Conservation (phyloP, 2,329 filamentous ascomycete genomes). For the Alternaria brassicicola region DNA sequence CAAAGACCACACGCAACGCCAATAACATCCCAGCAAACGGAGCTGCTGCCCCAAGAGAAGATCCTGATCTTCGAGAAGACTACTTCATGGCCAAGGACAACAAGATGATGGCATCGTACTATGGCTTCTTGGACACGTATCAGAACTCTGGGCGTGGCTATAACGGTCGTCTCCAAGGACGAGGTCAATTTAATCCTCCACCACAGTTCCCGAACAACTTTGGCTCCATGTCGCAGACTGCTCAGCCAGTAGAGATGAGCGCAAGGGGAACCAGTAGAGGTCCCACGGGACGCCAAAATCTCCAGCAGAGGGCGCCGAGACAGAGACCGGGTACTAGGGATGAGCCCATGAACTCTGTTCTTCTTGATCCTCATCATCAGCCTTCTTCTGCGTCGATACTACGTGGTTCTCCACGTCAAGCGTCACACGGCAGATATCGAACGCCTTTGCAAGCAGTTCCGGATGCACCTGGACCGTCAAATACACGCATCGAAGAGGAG, state of each 20-base stretch:
- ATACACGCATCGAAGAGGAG: slow-evolving; percentile 54
- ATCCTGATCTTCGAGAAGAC: slow-evolving; percentile 74
- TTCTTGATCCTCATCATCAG: slow-evolving; percentile 78
- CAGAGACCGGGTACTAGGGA: slow-evolving; percentile 31
- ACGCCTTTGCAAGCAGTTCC: slow-evolving; percentile 33
- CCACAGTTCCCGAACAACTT: slow-evolving; percentile 75
- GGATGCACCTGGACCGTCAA: slow-evolving; percentile 15
- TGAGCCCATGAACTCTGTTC: slow-evolving; percentile 73
- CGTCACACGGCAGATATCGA: slow-evolving; percentile 55
- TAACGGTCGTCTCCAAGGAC: slow-evolving; percentile 11
- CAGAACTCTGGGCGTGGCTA: slow-evolving; percentile 47
- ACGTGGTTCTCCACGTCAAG: slow-evolving; percentile 54
- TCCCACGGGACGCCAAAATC: slow-evolving; percentile 28
- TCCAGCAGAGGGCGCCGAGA: slow-evolving; percentile 35
- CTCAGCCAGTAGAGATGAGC: slow-evolving; percentile 60
- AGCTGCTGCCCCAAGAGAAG: slow-evolving; percentile 51
- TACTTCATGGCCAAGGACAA: slow-evolving; percentile 95
- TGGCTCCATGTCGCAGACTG: slow-evolving; percentile 38
- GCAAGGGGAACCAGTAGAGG: slow-evolving; percentile 37
- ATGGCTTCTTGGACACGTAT: slow-evolving; percentile 94
- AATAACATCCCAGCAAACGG: slow-evolving; percentile 56
- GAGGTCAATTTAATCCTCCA: slow-evolving; percentile 70
- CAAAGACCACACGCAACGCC: slow-evolving; percentile 68
- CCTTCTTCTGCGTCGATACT: slow-evolving; percentile 59
- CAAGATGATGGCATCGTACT: slow-evolving; percentile 98